These are phyloP conservation scores for Penicillium cosmopolitanum DNA, from an alignment of 495 filamentous ascomycete genomes.

Conservation along the genomic window DNA sequence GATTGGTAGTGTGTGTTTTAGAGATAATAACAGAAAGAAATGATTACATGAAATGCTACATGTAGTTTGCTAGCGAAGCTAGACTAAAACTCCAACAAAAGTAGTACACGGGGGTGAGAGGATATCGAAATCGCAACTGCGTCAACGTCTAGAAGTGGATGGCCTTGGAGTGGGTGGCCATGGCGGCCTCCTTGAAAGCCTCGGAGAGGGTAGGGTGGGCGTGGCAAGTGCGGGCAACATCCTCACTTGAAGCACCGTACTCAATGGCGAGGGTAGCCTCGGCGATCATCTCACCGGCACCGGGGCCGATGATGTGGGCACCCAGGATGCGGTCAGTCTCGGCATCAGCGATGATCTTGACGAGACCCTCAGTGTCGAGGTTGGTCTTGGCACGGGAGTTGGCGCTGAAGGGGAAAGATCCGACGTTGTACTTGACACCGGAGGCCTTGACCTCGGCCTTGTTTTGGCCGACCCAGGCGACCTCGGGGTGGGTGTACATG, in stretches of 20 bases:
- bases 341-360: slow-evolving; percentile 96
- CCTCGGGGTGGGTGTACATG: slow-evolving; percentile 99
- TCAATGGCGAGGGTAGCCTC: slow-evolving; percentile 94
- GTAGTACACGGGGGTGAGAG: slow-evolving; percentile 39
- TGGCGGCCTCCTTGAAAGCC: slow-evolving; percentile 99
- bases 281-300: slow-evolving; percentile 98
- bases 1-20: slow-evolving; percentile 3
- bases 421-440: slow-evolving; percentile 86
- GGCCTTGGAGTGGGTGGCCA: slow-evolving; percentile 95
- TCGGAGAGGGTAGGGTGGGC: slow-evolving; percentile 95
- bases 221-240: slow-evolving; percentile 93
- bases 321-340: slow-evolving; percentile 96
- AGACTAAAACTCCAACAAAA: slow-evolving; percentile 40
- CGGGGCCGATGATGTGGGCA: slow-evolving; percentile 94
- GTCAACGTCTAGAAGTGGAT: slow-evolving; percentile 80
- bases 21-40: slow-evolving; percentile 27
- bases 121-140: slow-evolving; percentile 29
- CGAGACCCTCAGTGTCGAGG: slow-evolving; percentile 92
- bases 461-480: slow-evolving; percentile 97
- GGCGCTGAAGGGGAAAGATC: slow-evolving; percentile 94
- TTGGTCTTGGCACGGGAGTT: slow-evolving; percentile 99
- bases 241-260: slow-evolving; percentile 94
- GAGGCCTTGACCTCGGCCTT: slow-evolving; percentile 93
- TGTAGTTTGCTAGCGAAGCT: slow-evolving; percentile 47
- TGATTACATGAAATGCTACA: slow-evolving; percentile 52